These are phyloP conservation scores for Syncephalastrum sp. DNA, from an alignment of 371 early-diverging fungal species.

Conservation along the genomic window DNA sequence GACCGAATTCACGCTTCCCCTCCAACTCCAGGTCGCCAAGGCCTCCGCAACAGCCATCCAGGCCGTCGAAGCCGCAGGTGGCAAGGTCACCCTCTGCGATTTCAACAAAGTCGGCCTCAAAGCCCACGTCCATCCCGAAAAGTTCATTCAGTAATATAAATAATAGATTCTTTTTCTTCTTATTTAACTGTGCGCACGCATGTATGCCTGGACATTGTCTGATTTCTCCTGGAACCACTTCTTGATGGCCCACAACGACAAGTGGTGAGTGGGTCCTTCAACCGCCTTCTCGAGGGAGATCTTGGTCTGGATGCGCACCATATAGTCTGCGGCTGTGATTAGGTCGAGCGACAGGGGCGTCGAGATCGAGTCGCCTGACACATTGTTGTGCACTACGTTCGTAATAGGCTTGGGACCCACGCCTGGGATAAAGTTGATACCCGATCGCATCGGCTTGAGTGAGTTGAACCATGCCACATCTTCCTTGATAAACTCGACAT, in stretches of 20 bases:
- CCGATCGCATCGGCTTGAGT: constrained; percentile 7
- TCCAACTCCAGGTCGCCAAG: constrained; percentile 85
- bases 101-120: constrained; percentile 76
- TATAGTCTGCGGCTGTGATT: constrained; percentile 4
- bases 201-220: too few species aligned
- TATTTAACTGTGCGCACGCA: too few species aligned
- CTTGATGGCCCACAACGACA: constrained; percentile 27
- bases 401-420: not conserved
- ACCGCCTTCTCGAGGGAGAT: constrained; percentile 19
- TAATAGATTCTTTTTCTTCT: too few species aligned
- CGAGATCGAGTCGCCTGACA: not conserved
- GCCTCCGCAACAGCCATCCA: constrained; percentile 83
- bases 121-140: constrained; percentile 79
- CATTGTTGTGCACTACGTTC: not conserved
- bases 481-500: constrained; percentile 8
- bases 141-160: constrained; percentile 49
- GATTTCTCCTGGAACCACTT: constrained; percentile 25
- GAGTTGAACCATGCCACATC: constrained; percentile 17
- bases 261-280: constrained; percentile 22
- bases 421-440: not conserved
- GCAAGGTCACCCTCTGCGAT: constrained; percentile 80
- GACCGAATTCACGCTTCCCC: constrained; percentile 41
- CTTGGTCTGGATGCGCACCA: not conserved
- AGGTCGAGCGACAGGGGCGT: constrained; percentile 2
- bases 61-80: constrained; percentile 83